Percentiles rank a stretch among this genome's conserved stretches.
These are phyloP conservation scores for Bryoerythrophyllum caledonicum DNA, from an alignment of 225 moss, liverwort and hornwort genomes.

Conservation along the genomic window DNA sequence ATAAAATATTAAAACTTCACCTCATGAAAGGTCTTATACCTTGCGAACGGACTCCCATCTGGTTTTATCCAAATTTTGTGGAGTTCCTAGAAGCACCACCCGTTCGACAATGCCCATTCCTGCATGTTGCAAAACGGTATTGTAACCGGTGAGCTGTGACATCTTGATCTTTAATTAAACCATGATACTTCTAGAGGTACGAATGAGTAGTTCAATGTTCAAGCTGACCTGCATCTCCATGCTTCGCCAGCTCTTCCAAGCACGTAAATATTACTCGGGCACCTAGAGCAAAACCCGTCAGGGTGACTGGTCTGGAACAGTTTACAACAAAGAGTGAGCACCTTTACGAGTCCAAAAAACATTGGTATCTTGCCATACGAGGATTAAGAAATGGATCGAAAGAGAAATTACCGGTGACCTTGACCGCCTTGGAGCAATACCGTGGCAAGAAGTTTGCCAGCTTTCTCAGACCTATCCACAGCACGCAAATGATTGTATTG, in stretches of 20 bases:
- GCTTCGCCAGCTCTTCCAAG: conserved; percentile 86
- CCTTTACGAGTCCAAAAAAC: background rate
- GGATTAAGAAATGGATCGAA: background rate
- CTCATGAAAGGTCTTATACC: conserved; percentile 50
- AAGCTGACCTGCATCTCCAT: conserved; percentile 63
- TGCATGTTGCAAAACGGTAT: conserved; percentile 18
- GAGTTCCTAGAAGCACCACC: conserved; percentile 90
- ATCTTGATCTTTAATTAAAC: background rate
- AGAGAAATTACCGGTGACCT: conserved; percentile 61
- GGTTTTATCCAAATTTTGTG: conserved; percentile 62
- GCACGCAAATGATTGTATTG: background rate
- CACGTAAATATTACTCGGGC: conserved; percentile 88
- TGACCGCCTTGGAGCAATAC: conserved; percentile 81
- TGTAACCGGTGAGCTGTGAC: background rate
- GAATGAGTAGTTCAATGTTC: background rate
- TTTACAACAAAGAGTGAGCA: background rate
- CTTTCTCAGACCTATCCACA: conserved; percentile 82
- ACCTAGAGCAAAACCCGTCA: conserved; percentile 86
- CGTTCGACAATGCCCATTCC: conserved; percentile 89
- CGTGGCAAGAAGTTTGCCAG: conserved; percentile 83
- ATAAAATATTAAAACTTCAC: too few relatives aligned
- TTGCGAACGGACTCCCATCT: conserved; percentile 83
- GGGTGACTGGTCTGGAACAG: conserved; percentile 75
- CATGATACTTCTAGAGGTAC: background rate
- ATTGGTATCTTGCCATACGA: too few relatives aligned